Percentiles rank a stretch among this genome's conserved stretches.
Conservation (phyloP, 164 flowering plant genomes). For the Macadamia tetraphylla region DNA sequence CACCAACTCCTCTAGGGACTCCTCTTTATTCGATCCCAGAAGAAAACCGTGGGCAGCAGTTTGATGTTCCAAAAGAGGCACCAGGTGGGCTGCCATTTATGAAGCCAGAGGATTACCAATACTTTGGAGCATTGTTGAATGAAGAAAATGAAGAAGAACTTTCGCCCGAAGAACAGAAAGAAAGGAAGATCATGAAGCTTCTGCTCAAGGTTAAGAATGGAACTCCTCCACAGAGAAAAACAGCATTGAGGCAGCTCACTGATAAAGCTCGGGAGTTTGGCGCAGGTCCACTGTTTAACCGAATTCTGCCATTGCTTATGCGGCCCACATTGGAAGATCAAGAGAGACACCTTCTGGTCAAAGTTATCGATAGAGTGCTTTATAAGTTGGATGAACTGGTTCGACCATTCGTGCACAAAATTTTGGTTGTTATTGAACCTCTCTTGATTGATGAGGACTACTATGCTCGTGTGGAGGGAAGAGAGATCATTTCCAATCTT, state of each 20-base stretch:
- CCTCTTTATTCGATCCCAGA: slow-evolving; percentile 87
- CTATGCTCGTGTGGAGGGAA: slow-evolving; percentile 97
- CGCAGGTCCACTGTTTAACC: slow-evolving; percentile 90
- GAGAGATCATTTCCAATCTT: slow-evolving; percentile 93
- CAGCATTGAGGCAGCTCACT: slow-evolving; percentile 91
- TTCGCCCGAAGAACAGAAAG: slow-evolving; percentile 94
- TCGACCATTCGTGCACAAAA: slow-evolving; percentile 92
- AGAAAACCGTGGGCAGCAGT: slow-evolving; percentile 94
- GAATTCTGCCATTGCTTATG: slow-evolving; percentile 92
- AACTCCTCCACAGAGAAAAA: slow-evolving; percentile 97
- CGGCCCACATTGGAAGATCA: slow-evolving; percentile 97
- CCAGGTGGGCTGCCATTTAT: slow-evolving; percentile 90
- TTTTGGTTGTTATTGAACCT: slow-evolving; percentile 95
- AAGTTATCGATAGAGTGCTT: slow-evolving; percentile 94
- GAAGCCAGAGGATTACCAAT: slow-evolving; percentile 96
- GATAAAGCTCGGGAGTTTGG: slow-evolving; percentile 98
- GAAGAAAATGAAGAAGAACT: slow-evolving; percentile 91
- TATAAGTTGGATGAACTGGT: slow-evolving; percentile 97
- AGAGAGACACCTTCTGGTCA: slow-evolving; percentile 94
- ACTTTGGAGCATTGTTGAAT: slow-evolving; percentile 76
- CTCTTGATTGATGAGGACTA: slow-evolving; percentile 96
- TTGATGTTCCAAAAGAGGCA: slow-evolving; percentile 83
- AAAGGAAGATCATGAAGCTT: slow-evolving; percentile 95
- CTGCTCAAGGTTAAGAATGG: slow-evolving; percentile 98
- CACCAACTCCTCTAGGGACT: slow-evolving; percentile 91